Evolutionary conservation across 2,329 filamentous ascomycete genomes (phyloP).

Genomic region (Venturiaceae sp.): DNA sequence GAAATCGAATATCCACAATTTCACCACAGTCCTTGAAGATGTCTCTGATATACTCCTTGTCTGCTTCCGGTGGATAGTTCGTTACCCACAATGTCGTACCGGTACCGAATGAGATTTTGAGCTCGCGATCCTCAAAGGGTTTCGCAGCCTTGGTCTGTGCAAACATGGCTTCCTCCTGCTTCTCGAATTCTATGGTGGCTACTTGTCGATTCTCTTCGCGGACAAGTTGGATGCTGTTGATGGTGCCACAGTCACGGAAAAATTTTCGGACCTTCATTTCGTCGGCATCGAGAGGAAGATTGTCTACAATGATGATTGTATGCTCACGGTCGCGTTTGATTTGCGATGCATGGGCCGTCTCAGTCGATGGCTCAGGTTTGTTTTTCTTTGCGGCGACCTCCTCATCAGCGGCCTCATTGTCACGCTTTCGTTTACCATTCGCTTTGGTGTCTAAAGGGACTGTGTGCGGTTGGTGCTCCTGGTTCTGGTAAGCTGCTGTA

Average conservation of each 20-base stretch:
- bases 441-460: conserved; percentile 15
- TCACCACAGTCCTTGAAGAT: conserved; percentile 63
- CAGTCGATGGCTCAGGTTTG: conserved; percentile 12
- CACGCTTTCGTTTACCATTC: conserved; percentile 64
- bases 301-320: conserved; percentile 70
- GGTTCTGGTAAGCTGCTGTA: conserved; percentile 23
- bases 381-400: conserved; percentile 58
- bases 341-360: conserved; percentile 15
- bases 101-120: conserved; percentile 65
- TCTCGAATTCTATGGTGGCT: conserved; percentile 78
- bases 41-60: conserved; percentile 58
- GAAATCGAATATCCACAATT: conserved; percentile 78
- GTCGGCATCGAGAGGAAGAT: conserved; percentile 60
- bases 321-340: conserved; percentile 83
- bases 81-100: conserved; percentile 79
- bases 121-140: conserved; percentile 60
- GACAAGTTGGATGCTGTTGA: conserved; percentile 66
- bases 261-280: conserved; percentile 74
- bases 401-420: conserved; percentile 40
- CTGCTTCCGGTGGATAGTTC: conserved; percentile 74
- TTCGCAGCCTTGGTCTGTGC: conserved; percentile 77
- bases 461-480: conserved; percentile 17
- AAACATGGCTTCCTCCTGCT: conserved; percentile 67
- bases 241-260: conserved; percentile 80
- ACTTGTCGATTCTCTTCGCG: conserved; percentile 52